These are phyloP conservation scores for Diversispora epigaea DNA, from an alignment of 192 early-diverging fungal genomes.

Conservation along the genomic window DNA sequence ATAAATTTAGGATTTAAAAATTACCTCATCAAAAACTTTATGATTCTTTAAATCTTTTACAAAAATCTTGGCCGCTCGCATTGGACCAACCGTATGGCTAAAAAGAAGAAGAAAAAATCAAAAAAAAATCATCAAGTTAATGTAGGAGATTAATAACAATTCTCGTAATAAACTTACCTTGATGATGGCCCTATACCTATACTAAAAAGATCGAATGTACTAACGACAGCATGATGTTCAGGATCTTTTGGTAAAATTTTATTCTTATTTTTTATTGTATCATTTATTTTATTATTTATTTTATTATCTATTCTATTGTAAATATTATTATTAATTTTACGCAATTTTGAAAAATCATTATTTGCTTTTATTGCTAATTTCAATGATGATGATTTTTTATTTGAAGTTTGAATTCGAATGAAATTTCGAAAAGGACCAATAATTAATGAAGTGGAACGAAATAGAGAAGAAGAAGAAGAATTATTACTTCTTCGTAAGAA, in stretches of 20 bases:
- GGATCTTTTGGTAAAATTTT: not conserved
- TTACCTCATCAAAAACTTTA: constrained; percentile 61
- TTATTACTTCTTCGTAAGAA: no score
- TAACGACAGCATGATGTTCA: constrained; percentile 78
- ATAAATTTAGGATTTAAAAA: not conserved
- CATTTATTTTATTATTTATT: no score
- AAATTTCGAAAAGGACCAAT: no score
- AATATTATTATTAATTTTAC: no score
- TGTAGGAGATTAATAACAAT: not conserved
- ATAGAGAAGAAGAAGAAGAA: no score
- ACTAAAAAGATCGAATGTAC: constrained; percentile 92
- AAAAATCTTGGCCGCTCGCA: constrained; percentile 96
- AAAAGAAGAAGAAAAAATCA: not conserved
- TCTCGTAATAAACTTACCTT: constrained; percentile 41
- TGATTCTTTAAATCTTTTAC: constrained; percentile 78
- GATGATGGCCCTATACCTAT: constrained; percentile 96
- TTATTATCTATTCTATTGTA: no score
- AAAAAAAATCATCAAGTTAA: not conserved
- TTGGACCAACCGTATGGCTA: constrained; percentile 91
- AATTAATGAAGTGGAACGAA: no score
- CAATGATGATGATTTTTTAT: no score
- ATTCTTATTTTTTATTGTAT: no score
- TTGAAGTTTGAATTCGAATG: no score
- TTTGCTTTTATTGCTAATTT: no score
- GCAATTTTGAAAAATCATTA: no score